These are phyloP conservation scores for Castanospermum australe DNA, from an alignment of 306 rosid species.

Conservation along the genomic window DNA sequence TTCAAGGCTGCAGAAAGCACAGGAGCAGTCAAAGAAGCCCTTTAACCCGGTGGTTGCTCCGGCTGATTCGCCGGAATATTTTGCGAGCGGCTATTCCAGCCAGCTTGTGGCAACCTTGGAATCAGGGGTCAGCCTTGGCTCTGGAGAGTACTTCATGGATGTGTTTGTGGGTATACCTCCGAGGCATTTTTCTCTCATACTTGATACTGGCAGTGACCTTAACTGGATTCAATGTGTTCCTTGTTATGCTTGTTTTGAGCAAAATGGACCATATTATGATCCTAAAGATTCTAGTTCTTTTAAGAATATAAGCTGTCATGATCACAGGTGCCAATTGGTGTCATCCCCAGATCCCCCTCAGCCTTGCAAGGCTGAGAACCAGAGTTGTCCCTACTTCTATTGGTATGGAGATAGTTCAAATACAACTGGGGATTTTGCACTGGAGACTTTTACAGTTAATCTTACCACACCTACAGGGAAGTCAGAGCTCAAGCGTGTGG, in stretches of 20 bases:
- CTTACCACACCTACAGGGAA: conserved; percentile 51
- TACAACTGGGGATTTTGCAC: conserved; percentile 82
- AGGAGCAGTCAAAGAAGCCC: conserved; percentile 2
- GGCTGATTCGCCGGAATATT: conserved; percentile 48
- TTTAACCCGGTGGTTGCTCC: conserved; percentile 18
- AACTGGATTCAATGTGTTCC: conserved; percentile 93
- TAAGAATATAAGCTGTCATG: conserved; percentile 59
- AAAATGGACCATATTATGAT: conserved; percentile 67
- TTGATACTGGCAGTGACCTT: conserved; percentile 90
- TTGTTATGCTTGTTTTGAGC: conserved; percentile 83
- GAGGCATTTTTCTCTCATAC: conserved; percentile 70
- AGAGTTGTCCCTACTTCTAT: conserved; percentile 78
- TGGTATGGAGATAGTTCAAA: conserved; percentile 92
- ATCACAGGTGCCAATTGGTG: conserved; percentile 58
- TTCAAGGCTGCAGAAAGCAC: conserved; percentile 49
- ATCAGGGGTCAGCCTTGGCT: conserved; percentile 81
- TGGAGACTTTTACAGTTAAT: conserved; percentile 75
- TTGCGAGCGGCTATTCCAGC: conserved; percentile 27
- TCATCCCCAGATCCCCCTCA: conserved; percentile 74
- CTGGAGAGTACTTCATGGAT: conserved; percentile 92
- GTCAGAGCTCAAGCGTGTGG: conserved; percentile 47
- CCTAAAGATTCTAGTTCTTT: conserved; percentile 64
- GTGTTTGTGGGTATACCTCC: conserved; percentile 86
- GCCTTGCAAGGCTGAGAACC: conserved; percentile 54
- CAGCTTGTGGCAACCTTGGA: conserved; percentile 75